Evolutionary conservation across 805 yeast genomes (phyloP), one percentile per base, ranked within the genome.

Genomic region (Cyberlindnera suaveolens): DNA sequence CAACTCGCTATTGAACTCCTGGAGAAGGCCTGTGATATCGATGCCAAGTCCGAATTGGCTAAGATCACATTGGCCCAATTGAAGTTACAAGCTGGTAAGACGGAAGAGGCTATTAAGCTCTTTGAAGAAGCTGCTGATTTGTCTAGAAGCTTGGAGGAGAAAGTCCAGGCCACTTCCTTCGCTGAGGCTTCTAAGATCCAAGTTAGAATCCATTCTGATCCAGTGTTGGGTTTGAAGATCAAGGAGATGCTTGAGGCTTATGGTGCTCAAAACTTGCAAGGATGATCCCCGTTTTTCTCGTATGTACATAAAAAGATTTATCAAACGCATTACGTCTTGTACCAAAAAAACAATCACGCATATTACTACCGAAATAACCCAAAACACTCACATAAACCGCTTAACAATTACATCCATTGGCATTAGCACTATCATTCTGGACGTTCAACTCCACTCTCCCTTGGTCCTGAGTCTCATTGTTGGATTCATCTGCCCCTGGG

Each of bases 141-240:
- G 53, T 84, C 96, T 18, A 83, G 98, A 75, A 76, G 85, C 40
- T 72, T 78, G 40, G 88, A 83, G 47, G 98, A 91, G 69, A 85
- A 87, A 70, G 72, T 85, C 43, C 96, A 88, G 70, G 93, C 96
- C 44, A 81, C 88, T 49, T 82, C 93, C 16, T 85, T 86, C 56
- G 90, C 91, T 47, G 96, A 88, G 68, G 96, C 97, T 50, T 80
- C 96, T 39, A 85, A 85, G 64, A 79, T 89, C 69, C 99, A 93
- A 73, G 68, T 80, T 60, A 79, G 82, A 60, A 78, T 93, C 55
- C 80, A 74, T 66, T 66, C 73, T 41, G 93, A 85, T 60, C 86
- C 87, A 34, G 65, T 73, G 20, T 72, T 84, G 61, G 73, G 77
- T 54, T 67, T 68, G 31, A 82, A 80, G 65, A 77, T 85, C 51